A percentile compares a stretch with the other conserved stretches of the same genome.
Evolutionary conservation across 192 early-diverging fungal species (phyloP).

Genomic region (Coemansia asiatica): DNA sequence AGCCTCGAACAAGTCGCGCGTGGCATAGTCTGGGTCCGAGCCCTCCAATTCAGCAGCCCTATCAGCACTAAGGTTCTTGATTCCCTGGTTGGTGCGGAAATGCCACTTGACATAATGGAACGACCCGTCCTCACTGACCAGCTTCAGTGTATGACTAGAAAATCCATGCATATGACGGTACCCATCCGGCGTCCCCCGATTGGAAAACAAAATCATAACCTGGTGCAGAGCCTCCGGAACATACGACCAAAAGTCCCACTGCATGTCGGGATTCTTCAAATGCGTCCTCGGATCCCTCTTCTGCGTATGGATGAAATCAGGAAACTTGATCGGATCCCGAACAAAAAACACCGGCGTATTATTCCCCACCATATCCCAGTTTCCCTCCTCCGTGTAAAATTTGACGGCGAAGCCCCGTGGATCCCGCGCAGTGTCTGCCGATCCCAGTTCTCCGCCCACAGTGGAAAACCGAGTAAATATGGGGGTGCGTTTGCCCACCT

Average conservation of each 20-base stretch:
- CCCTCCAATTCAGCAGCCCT: neutral
- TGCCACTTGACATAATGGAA: slow-evolving; percentile 80
- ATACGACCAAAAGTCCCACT: slow-evolving; percentile 67
- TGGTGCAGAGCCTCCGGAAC: slow-evolving; percentile 66
- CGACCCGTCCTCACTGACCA: slow-evolving; percentile 63
- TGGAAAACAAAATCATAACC: slow-evolving; percentile 67
- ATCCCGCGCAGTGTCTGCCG: slow-evolving; percentile 67
- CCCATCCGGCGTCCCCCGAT: slow-evolving; percentile 72
- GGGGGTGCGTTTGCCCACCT: slow-evolving; percentile 66
- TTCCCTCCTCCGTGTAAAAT: slow-evolving; percentile 77
- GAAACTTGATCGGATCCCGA: slow-evolving; percentile 54
- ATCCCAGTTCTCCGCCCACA: slow-evolving; percentile 62
- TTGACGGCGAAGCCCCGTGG: slow-evolving; percentile 73
- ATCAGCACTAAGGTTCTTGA: slow-evolving; percentile 3
- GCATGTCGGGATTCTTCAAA: slow-evolving; percentile 54
- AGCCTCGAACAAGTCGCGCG: slow-evolving; percentile 8
- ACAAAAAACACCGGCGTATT: slow-evolving; percentile 80
- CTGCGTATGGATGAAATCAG: slow-evolving; percentile 63
- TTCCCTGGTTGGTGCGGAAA: slow-evolving; percentile 64
- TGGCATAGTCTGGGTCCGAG: slow-evolving; percentile 5
- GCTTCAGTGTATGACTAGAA: slow-evolving; percentile 67
- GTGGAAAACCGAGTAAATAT: slow-evolving; percentile 68
- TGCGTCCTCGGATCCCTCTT: slow-evolving; percentile 64
- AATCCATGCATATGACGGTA: slow-evolving; percentile 73
- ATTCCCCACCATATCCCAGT: slow-evolving; percentile 81